phyloP scores from a whole-genome alignment of 495 filamentous ascomycete species.

The Penicillium bialowiezense region DNA sequence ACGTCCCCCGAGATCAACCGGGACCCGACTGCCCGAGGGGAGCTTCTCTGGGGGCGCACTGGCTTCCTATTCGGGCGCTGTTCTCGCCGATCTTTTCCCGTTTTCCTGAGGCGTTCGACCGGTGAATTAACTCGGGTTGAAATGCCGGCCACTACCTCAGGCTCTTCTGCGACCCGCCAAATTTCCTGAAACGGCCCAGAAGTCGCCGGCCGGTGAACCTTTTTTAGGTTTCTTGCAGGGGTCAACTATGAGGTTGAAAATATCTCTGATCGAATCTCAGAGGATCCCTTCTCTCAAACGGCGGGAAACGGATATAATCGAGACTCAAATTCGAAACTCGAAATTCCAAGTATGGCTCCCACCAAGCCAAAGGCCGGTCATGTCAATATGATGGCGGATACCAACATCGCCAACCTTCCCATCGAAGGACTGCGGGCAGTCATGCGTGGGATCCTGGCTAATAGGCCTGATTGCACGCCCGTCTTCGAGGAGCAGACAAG shows the following conservation, averaged over 20 bases:
- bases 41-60: background rate
- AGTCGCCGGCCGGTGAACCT: background rate
- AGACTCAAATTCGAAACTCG: no score
- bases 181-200: background rate
- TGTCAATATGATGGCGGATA: conserved; percentile 35
- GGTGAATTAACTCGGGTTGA: background rate
- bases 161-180: no score
- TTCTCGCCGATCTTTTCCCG: background rate
- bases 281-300: no score
- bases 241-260: background rate
- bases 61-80: no score
- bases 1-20: background rate
- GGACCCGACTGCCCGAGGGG: background rate
- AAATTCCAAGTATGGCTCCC: background rate
- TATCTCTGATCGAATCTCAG: background rate
- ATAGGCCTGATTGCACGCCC: conserved; percentile 16
- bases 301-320: no score
- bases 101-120: background rate
- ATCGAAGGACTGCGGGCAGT: conserved; percentile 23
- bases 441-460: conserved; percentile 16
- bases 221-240: background rate
- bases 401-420: conserved; percentile 26
- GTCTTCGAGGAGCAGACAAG: conserved; percentile 19
- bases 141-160: background rate
- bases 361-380: conserved; percentile 20